Conservation (phyloP, 495 filamentous ascomycete genomes). For the Xylaria nigripes region DNA sequence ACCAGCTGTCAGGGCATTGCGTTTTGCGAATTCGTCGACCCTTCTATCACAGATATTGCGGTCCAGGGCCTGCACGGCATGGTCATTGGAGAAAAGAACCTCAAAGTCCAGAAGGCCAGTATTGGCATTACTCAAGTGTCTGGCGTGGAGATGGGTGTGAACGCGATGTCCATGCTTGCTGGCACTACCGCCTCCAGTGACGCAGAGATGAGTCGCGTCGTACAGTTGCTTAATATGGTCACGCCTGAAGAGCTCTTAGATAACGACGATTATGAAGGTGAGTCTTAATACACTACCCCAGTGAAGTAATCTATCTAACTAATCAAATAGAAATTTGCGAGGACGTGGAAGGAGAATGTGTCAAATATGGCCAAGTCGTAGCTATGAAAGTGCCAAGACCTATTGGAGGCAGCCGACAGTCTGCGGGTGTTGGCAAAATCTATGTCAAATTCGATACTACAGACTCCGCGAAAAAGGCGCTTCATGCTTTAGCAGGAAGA, state of each 20-base stretch:
- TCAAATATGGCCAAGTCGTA: conserved; percentile 76
- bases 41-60: conserved; percentile 69
- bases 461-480: conserved; percentile 72
- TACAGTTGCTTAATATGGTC: conserved; percentile 96
- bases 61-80: conserved; percentile 88
- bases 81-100: conserved; percentile 76
- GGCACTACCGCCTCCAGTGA: conserved; percentile 71
- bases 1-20: conserved; percentile 67
- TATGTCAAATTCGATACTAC: conserved; percentile 82
- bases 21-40: conserved; percentile 89
- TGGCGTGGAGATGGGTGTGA: conserved; percentile 89
- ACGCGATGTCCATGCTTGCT: conserved; percentile 98
- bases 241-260: conserved; percentile 93
- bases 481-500: conserved; percentile 78
- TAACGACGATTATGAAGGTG: conserved; percentile 87
- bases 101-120: conserved; percentile 82
- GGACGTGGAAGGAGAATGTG: conserved; percentile 84
- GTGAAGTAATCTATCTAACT: conserved; percentile 17
- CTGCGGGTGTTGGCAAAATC: conserved; percentile 92
- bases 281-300: conserved; percentile 11
- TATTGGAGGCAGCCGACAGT: conserved; percentile 66
- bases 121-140: conserved; percentile 85
- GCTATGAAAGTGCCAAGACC: conserved; percentile 89
- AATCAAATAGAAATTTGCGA: conserved; percentile 72
- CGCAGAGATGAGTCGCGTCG: conserved; percentile 65